Base-by-base conservation (phyloP, 2,329 filamentous ascomycete species). In the Xylaria arbuscula region DNA sequence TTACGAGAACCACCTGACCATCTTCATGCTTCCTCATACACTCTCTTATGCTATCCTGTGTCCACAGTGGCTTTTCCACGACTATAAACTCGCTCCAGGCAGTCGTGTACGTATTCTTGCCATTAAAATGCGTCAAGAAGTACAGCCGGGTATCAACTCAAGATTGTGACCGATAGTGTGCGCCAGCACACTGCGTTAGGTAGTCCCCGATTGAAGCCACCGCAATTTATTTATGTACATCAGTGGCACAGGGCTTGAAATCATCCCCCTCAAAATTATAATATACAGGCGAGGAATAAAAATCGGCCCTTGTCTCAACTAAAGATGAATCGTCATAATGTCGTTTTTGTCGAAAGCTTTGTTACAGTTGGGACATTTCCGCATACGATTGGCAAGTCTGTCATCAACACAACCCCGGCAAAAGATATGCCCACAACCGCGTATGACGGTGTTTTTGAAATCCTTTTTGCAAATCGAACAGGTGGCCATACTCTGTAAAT, bases 331-430 rank as follows among this genome's bases (percentile, higher is more conserved):
- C 24, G 87, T 82, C 93, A 98, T 97, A 70, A 93, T 89, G 78
- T 99, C 96, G 80, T 92, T 92, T 79, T 89, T 92, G 76, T 97
- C 95, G 78, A 99, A 99, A 3, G 93, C 90, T 81, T 92, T 92
- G 76, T 92, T 93, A 84, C 97, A 99, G 74, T 93, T 95, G 2
- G 96, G 96, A 77, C 96, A 99, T 80, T 98, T 98, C 73, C 96
- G 89, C 82, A 95, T 94, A 42, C 96, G 92, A 76, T 96, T 97
- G 54, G 89, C 89, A 70, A 98, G 90, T 66, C 96, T 90, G 76
- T 97, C 92, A 72, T 97, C 93, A 28, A 98, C 92, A 78, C 96
- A 99, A 56, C 90, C 87, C 77, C 91, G 90, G 86, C 96, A 99
- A 80, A 98, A 97, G 57, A 97, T 88, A 80, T 99, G 96, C 1